Base-by-base conservation (phyloP, 768 basidiomycete genomes). In the Amanita fuliginea region DNA sequence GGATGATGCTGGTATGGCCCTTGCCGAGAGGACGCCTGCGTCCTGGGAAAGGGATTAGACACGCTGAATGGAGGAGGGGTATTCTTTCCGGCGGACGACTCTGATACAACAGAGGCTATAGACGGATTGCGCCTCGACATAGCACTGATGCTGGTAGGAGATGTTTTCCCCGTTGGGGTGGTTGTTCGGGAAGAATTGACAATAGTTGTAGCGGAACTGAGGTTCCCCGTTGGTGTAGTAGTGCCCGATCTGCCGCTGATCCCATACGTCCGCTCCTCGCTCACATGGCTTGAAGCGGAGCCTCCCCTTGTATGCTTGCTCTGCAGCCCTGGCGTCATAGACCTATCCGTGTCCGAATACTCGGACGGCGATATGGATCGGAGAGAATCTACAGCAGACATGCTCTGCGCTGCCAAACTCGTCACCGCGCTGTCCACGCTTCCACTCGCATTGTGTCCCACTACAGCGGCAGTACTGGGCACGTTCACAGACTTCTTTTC, bases 81-180 rank as follows among this genome's bases (percentile, higher is more conserved):
- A 7, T 19, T 28, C 35, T 37, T 47, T 3, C 24, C 46, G 0
- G 78, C 78, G 1, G 70, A 71, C 35, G 81, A 78, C 51, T 81
- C 81, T 2, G 87, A 86, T 65, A 86, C 69, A 52, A 86, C 78
- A 24, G 86, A 87, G 1, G 81, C 80, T 49, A 87, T 77, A 0
- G 87, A 88, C 0, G 81, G 78, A 47, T 90, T 78, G 16, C 80
- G 75, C 21, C 75, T 30, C 18, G 47, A 11, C n/a, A 13, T 6
- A 11, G 40, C 62, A 3, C 65, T 66, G 0, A 13, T 4, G 32
- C 11, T 5, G 11, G 32, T 13, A 4, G 70, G 67, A 10, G 71
- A 71, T 0, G 61, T 59, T 3, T 71, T 66, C 0, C 66, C 69
- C 6, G 49, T 47, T 8, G 39, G 39, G 10, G 30, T 49, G 19